Base-by-base conservation (phyloP, 1,139 yeast species). In the Blastobotrys persicus region DNA sequence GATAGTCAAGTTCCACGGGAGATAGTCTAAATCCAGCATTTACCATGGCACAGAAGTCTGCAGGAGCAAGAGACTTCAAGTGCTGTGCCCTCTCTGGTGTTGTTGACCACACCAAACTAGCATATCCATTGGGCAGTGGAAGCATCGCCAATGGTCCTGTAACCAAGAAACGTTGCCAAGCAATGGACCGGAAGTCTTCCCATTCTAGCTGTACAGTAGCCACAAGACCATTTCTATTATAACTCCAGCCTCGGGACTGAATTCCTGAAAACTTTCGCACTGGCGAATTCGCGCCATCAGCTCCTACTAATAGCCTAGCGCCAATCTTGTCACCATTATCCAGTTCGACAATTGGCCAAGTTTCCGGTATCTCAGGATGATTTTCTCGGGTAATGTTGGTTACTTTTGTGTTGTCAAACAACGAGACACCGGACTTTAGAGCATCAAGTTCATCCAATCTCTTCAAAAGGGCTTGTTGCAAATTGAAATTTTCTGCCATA, bases 201-300 rank as follows among this genome's bases (percentile, higher is more conserved):
- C 80, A 81, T 58, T 83, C 88, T 45, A 87, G 71, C 54, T 83
- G 80, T 59, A 92, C 69, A 1, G 96, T 86, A 0, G 95, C 97
- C 1, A 92, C 99, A 13, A 89, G 84, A 1, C 98, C 98, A 70
- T 83, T 88, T 45, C 89, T 78, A 58, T 85, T 75, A 67, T 92
- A 92, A 50, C 78, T 80, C 98, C 98, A 94, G 5, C 98, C 98
- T 45, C 96, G 76, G 4, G 95, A 81, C 62, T 83, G 83, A 50
- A 94, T 88, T 1, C 80, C 81, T 0, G 97, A 85, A 63, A 79
- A 91, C 55, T 79, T 75, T 42, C 98, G 77, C 2, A 87, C 98
- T 0, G 97, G 97, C 0, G 98, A 89, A 67, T 91, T 88, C 65
- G 83, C 88, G 0, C 99, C 99, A 66, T 92, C 98, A 17, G 97